Percentiles rank a stretch among this genome's conserved stretches.
Conservation (phyloP, 139 green algal genomes). For the Eudorina sp. region DNA sequence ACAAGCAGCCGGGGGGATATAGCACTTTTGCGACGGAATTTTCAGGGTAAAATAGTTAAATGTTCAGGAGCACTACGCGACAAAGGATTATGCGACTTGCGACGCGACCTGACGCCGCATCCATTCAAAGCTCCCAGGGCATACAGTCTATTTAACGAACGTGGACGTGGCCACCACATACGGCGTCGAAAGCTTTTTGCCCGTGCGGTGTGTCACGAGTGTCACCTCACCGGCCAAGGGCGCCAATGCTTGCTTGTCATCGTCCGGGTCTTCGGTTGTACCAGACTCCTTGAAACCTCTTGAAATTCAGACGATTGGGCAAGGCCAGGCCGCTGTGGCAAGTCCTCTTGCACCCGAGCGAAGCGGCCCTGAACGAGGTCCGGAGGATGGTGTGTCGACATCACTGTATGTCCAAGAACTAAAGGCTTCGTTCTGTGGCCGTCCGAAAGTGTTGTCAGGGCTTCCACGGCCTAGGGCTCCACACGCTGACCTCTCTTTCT, state of each 20-base stretch:
- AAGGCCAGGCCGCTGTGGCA: neutral
- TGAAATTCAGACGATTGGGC: neutral
- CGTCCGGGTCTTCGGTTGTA: neutral
- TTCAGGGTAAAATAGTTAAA: too few relatives aligned
- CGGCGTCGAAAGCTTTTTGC: neutral
- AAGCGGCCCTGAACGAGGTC: neutral
- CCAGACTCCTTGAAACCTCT: conserved; percentile 18
- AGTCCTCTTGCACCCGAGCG: neutral
- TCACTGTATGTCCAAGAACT: neutral
- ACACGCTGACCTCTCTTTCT: neutral
- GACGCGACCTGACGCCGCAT: too few relatives aligned
- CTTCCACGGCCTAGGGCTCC: neutral
- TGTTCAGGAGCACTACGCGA: too few relatives aligned
- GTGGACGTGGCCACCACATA: neutral
- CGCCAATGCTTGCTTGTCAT: conserved; percentile 18
- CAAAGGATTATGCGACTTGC: too few relatives aligned
- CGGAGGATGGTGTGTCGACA: neutral
- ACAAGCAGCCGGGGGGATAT: too few relatives aligned
- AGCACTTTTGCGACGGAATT: too few relatives aligned
- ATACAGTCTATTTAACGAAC: too few relatives aligned
- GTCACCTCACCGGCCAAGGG: conserved; percentile 1
- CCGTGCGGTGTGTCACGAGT: neutral
- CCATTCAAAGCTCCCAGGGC: too few relatives aligned
- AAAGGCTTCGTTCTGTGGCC: neutral
- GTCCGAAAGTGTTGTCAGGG: neutral